Conservation (phyloP, 1,139 yeast genomes). For the Geotrichum citri-aurantii region DNA sequence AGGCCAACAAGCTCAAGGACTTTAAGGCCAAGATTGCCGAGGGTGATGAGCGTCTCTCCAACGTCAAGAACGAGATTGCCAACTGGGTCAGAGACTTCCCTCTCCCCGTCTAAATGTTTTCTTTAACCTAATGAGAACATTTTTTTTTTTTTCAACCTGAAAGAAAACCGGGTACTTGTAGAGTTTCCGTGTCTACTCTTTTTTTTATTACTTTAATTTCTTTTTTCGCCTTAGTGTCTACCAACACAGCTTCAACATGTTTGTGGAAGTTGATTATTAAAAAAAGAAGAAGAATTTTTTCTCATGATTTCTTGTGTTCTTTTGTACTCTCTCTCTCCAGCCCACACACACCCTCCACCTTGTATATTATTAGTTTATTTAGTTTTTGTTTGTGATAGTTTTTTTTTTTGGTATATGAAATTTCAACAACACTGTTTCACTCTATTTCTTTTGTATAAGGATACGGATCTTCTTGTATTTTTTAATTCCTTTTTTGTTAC, state of each 20-base stretch:
- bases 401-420: constrained; percentile 3
- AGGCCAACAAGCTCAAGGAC: constrained; percentile 84
- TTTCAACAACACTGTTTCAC: constrained; percentile 7
- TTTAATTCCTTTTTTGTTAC: no score
- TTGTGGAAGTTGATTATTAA: neutral
- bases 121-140: neutral
- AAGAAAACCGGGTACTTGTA: no score
- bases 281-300: no score
- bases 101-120: constrained; percentile 49
- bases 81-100: constrained; percentile 95
- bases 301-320: neutral
- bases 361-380: neutral
- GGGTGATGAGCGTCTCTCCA: constrained; percentile 59
- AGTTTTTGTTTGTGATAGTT: neutral
- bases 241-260: constrained; percentile 15
- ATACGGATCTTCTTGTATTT: no score
- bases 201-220: neutral
- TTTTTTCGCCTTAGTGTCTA: neutral
- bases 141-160: no score
- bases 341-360: no score
- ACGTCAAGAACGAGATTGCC: constrained; percentile 70
- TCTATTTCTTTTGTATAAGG: neutral
- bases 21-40: constrained; percentile 76
- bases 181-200: neutral
- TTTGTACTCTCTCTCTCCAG: neutral